Conservation (phyloP, 176 grass and related monocot species). For the Zea mays region DNA sequence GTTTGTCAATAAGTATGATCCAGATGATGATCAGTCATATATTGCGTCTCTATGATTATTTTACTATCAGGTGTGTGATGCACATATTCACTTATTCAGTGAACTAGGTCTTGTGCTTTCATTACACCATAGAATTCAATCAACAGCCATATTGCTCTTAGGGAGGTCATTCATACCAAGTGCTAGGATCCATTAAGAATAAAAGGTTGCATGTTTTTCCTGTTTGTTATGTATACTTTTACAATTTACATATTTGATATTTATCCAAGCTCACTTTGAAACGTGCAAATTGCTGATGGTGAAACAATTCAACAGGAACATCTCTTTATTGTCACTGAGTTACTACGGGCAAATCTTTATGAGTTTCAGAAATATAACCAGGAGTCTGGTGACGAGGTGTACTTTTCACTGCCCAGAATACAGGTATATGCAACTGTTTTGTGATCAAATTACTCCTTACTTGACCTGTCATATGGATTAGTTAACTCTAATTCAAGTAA, state of each 20-base stretch:
- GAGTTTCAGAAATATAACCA: slow-evolving; percentile 99
- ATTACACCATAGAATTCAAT: slow-evolving; percentile 18
- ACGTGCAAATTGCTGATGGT: slow-evolving; percentile 24
- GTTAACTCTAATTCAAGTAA: slow-evolving; percentile 19
- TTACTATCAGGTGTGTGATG: slow-evolving; percentile 72
- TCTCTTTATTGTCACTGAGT: slow-evolving; percentile 97
- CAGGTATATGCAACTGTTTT: slow-evolving; percentile 54
- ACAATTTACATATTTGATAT: slow-evolving; percentile 12
- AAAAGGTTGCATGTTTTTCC: slow-evolving; percentile 15
- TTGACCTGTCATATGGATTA: slow-evolving; percentile 3
- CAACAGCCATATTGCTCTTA: slow-evolving; percentile 13
- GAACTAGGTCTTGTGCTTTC: slow-evolving; percentile 6
- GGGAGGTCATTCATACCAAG: background rate
- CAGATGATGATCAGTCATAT: slow-evolving; percentile 79
- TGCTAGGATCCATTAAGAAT: slow-evolving; percentile 10
- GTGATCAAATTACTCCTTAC: slow-evolving; percentile 9
- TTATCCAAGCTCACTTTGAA: slow-evolving; percentile 30
- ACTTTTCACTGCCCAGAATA: slow-evolving; percentile 93
- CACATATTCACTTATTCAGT: slow-evolving; percentile 27
- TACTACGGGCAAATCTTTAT: slow-evolving; percentile 86
- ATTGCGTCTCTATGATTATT: slow-evolving; percentile 91
- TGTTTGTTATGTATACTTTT: slow-evolving; percentile 10
- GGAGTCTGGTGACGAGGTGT: slow-evolving; percentile 69
- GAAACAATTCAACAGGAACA: slow-evolving; percentile 70
- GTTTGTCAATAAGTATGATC: slow-evolving; percentile 94